Evolutionary conservation across 2,329 filamentous ascomycete genomes (phyloP), one percentile per base, ranked within the genome.

Genomic region (Calonectria montana): DNA sequence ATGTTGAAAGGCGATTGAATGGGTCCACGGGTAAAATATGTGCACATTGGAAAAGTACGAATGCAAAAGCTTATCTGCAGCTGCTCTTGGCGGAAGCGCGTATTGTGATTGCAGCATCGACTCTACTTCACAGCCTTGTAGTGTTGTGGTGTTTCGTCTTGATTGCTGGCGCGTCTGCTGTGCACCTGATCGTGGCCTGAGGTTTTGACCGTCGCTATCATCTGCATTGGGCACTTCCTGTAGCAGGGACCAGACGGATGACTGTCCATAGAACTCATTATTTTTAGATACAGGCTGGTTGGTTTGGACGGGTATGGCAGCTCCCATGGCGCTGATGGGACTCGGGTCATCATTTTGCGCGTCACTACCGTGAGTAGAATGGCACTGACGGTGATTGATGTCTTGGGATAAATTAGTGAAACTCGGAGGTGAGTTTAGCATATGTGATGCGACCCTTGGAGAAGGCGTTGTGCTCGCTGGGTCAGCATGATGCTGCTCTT

Each of bases 21-120:
- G 67, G 9, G 21, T 65, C 61, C 61, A 69, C 18, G 67, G 67
- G 35, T 69, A 69, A 18, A 69, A 65, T n/a, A 69, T 65, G 27
- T 69, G 61, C 15, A 59, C 48, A 13, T 48, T 55, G 2, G 67
- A 65, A 6, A 69, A 65, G 39, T 65, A 69, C 1, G 16, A 25
- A 16, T 39, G 25, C 4, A 69, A 6, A n/a, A 69, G 48, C 10
- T 65, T 25, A 25, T 69, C 67, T 9, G 59, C 59, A 16, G 47
- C 37, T 27, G 25, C 45, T n/a, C 67, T 27, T 15, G 67, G 67
- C 1, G 67, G 67, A 3, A 69, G 67, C 9, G 47, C 23, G 18
- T 45, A 69, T 37, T 69, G 47, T 16, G 67, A 18, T 9, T 69
- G 57, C 2, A 69, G 35, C 67, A 69, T 64, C 7, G 31, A 21